Base-by-base conservation (phyloP, 108 stramenopile genomes). In the Skeletonema grethae region DNA sequence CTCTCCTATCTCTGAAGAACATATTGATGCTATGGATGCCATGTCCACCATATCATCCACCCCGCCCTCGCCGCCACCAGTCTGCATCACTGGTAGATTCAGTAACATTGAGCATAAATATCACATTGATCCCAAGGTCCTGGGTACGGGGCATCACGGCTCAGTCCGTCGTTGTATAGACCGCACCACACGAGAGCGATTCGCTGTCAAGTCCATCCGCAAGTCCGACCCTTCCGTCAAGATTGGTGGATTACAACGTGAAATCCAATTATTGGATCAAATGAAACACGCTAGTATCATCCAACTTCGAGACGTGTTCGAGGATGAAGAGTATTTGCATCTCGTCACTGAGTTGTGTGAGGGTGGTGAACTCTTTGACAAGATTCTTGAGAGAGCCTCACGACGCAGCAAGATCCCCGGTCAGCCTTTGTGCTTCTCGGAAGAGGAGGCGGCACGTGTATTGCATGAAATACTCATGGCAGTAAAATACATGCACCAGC, bases 331-430 rank as follows among this genome's bases (percentile, higher is more conserved):
- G 6, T 77, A 80, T 22, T 16, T 95, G 7, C 89, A 88, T 59
- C 55, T 95, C 11, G 93, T 96, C 7, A 92, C 90, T 39, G 95
- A 95, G 35, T 76, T 96, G 9, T 87, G 90, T 65, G 71, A 63
- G 7, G 95, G 95, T 28, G 91, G 91, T 30, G 93, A 94, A 80
- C 76, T 96, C 22, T 91, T 89, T 46, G 92, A 94, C 31, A 69
- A 82, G 28, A 86, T 92, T 16, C 76, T 91, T 5, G 76, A 88
- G 29, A 89, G 86, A 70, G 70, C 80, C 12, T 39, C 61, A 22
- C 50, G 20, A 53, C 22, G 22, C 20, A 22, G 22, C 20, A 22
- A 53, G 48, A 75, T 48, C 20, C 45, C 69, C n/a, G 22, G 35
- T 18, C 61, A 46, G 12, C 20, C 35, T 3, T 39, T 41, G 0